These are phyloP conservation scores for Saksenaea oblongispora DNA, from an alignment of 371 early-diverging fungal species.

Conservation along the genomic window DNA sequence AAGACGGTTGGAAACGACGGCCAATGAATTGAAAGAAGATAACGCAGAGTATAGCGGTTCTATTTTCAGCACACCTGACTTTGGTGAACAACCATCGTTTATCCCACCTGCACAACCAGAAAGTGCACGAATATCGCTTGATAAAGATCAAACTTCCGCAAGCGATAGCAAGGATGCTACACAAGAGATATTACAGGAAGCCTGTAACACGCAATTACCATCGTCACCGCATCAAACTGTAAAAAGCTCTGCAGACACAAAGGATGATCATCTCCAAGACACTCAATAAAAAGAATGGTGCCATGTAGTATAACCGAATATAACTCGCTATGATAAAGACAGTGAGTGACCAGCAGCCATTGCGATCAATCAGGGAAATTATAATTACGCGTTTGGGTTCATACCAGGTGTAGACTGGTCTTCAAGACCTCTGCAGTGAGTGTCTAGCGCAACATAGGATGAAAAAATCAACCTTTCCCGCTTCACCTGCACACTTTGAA, in stretches of 20 bases:
- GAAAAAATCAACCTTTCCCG: no score
- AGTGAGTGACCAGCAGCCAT: no score
- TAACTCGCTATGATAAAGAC: no score
- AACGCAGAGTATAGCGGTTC: background rate
- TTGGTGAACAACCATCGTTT: background rate
- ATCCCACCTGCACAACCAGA: background rate
- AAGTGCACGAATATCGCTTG: background rate
- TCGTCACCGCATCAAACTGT: background rate
- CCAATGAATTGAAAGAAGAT: background rate
- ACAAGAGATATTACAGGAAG: background rate
- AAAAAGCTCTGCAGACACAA: background rate
- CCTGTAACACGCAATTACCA: background rate
- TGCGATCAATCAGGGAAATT: no score
- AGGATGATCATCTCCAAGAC: background rate
- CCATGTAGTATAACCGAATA: background rate
- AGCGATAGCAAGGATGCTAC: background rate
- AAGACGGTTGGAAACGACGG: background rate
- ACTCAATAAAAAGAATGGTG: background rate
- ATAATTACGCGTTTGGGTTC: no score
- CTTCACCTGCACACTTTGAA: no score
- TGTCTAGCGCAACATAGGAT: no score
- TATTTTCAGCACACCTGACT: conserved; percentile 1
- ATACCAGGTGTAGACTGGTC: no score
- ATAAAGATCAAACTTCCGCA: background rate
- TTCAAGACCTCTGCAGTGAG: no score